Base-by-base conservation (phyloP, 2,329 filamentous ascomycete genomes). In the Alternaria longipes region DNA sequence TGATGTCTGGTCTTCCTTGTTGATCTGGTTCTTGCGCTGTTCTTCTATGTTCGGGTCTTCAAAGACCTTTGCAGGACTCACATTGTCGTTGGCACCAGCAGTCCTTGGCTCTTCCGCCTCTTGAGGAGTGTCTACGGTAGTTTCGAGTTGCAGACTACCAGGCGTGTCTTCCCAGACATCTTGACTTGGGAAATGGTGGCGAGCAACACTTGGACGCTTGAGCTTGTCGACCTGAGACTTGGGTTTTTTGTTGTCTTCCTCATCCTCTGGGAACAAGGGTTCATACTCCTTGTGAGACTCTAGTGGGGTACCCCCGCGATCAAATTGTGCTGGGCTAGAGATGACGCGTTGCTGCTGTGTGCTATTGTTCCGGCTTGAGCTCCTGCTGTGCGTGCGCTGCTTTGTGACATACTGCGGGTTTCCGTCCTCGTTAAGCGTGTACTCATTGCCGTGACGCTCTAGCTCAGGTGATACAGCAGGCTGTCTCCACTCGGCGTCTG, bases 111-210 rank as follows among this genome's bases (percentile, higher is more conserved):
- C 83, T 60, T 83, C 84, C 0, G 84, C 82, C 32, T 86, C 74
- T 71, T 93, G 91, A 1, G 93, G 93, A 0, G 92, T 95, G 3
- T 90, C 92, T 8, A 98, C 94, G 61, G 92, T 93, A 3, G 94
- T 89, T 34, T 86, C 82, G 50, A 87, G 88, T 72, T 95, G 89
- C 54, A 92, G 84, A 79, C 93, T 97, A 74, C 89, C 91, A 4
- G 96, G 95, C 0, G 93, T 90, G 77, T 99, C 96, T 81, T 99
- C 95, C 95, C 95, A 99, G 41, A 98, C 88, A 76, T 99, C 95
- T 77, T 94, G 91, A 78, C 94, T 97, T 1, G 95, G 95, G 79
- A 99, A 99, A 63, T 90, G 90, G 65, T 84, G 82, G 52, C 81
- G 77, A 53, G 81, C 80, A 59, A 83, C 75, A 54, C 80, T 81